These are phyloP conservation scores for Paraphaeosphaeria sporulosa DNA, from an alignment of 2,329 filamentous ascomycete genomes.

Conservation along the genomic window DNA sequence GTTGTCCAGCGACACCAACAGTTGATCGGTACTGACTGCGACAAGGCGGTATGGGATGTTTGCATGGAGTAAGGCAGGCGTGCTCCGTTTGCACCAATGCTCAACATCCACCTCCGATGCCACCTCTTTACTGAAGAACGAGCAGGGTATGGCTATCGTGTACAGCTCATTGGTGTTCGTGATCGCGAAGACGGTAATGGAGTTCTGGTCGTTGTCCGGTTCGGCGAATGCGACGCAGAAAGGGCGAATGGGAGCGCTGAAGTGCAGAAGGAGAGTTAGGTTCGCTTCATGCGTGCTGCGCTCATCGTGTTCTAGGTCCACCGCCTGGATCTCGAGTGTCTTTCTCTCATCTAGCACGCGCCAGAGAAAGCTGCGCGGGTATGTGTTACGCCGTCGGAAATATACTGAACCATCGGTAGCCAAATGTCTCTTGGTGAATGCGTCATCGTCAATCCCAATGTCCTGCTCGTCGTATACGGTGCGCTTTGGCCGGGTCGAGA, in stretches of 20 bases:
- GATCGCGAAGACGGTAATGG: constrained; percentile 79
- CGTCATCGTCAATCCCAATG: constrained; percentile 69
- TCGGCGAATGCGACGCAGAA: constrained; percentile 86
- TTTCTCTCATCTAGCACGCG: constrained; percentile 81
- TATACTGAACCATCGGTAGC: constrained; percentile 81
- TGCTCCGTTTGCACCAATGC: constrained; percentile 78
- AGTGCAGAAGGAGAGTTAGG: constrained; percentile 78
- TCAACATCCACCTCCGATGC: constrained; percentile 76
- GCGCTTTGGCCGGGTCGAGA: constrained; percentile 42
- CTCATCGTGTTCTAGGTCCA: constrained; percentile 77
- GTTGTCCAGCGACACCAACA: constrained; percentile 83
- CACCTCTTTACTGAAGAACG: constrained; percentile 76
- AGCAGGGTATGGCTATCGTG: constrained; percentile 81
- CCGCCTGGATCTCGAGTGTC: constrained; percentile 80
- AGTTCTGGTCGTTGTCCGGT: constrained; percentile 73
- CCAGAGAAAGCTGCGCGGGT: constrained; percentile 90
- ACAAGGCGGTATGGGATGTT: constrained; percentile 82
- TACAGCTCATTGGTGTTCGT: constrained; percentile 82
- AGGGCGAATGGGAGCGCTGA: constrained; percentile 75
- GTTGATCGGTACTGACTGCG: constrained; percentile 73
- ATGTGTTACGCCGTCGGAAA: constrained; percentile 77
- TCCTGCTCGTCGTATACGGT: constrained; percentile 48
- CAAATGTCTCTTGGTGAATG: constrained; percentile 75
- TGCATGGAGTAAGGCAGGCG: constrained; percentile 76
- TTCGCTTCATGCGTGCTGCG: constrained; percentile 71